These are phyloP conservation scores for carrot (Daucus carota) DNA, from an alignment of 129 eudicot species.

Conservation along the genomic window DNA sequence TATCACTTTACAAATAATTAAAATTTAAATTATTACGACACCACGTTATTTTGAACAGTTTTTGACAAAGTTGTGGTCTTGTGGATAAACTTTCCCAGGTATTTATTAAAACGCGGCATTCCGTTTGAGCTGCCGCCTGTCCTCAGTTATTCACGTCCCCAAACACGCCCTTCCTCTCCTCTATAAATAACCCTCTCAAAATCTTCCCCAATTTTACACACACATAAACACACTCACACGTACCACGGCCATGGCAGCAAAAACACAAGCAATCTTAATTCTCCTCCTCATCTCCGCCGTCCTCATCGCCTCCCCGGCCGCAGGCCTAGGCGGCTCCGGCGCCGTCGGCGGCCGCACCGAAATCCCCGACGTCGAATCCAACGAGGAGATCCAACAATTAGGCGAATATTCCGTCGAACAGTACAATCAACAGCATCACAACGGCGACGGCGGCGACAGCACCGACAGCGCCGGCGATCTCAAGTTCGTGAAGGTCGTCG, in stretches of 20 bases:
- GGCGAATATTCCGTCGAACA: constrained; percentile 46
- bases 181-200: not conserved
- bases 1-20: too few species aligned
- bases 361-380: constrained; percentile 29
- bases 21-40: too few species aligned
- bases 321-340: not conserved
- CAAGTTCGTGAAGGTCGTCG: constrained; percentile 42
- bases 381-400: constrained; percentile 47
- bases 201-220: not conserved
- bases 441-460: not conserved
- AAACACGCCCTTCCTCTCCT: not conserved
- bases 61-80: too few species aligned
- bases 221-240: not conserved
- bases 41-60: too few species aligned
- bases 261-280: not conserved
- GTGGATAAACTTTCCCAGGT: too few species aligned
- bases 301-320: not conserved
- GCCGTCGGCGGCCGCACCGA: constrained; percentile 36
- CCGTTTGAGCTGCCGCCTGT: constrained; percentile 3
- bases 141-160: too few species aligned
- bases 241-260: not conserved
- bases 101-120: constrained; percentile 10
- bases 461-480: constrained; percentile 4
- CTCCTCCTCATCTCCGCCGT: not conserved
- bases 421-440: constrained; percentile 25